Percentiles rank a stretch among this genome's conserved stretches.
phyloP scores from a whole-genome alignment of 1,284 basidiomycete species.

The Melampsora abietis-canadensis region DNA sequence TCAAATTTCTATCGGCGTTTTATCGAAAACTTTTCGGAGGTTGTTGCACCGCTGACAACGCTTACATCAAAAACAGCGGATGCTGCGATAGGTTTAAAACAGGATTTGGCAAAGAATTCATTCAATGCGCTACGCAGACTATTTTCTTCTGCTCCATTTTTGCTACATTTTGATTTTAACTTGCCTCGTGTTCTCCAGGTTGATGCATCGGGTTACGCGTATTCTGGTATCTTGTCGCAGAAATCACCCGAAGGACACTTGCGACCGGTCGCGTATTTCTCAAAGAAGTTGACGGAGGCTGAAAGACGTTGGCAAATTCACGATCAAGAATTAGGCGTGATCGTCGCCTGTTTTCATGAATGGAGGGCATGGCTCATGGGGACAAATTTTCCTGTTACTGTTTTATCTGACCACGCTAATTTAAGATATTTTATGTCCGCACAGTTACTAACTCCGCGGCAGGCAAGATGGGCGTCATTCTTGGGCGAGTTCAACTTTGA shows the following conservation, averaged over 20 bases:
- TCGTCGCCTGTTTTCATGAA: not conserved
- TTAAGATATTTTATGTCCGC: no score
- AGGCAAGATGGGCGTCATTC: no score
- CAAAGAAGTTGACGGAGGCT: conserved; percentile 27
- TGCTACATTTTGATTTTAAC: conserved; percentile 30
- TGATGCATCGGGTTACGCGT: conserved; percentile 43
- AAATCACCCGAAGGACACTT: conserved; percentile 23
- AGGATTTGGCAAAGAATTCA: conserved; percentile 17
- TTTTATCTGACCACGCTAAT: conserved; percentile 8
- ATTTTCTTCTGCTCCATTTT: conserved; percentile 8
- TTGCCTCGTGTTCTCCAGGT: conserved; percentile 55
- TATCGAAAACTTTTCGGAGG: no score
- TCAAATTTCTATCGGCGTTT: no score
- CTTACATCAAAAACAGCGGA: no score
- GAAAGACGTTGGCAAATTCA: conserved; percentile 24
- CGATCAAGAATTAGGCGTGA: not conserved
- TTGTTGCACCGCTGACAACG: no score
- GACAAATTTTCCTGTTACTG: not conserved
- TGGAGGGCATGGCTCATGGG: no score
- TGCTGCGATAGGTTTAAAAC: no score
- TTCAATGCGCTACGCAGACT: not conserved
- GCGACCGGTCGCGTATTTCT: no score
- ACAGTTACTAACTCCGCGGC: no score
- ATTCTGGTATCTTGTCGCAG: conserved; percentile 41
- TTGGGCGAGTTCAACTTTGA: no score